phyloP scores from a whole-genome alignment of 768 basidiomycete species.

The Saitozyma podzolica region DNA sequence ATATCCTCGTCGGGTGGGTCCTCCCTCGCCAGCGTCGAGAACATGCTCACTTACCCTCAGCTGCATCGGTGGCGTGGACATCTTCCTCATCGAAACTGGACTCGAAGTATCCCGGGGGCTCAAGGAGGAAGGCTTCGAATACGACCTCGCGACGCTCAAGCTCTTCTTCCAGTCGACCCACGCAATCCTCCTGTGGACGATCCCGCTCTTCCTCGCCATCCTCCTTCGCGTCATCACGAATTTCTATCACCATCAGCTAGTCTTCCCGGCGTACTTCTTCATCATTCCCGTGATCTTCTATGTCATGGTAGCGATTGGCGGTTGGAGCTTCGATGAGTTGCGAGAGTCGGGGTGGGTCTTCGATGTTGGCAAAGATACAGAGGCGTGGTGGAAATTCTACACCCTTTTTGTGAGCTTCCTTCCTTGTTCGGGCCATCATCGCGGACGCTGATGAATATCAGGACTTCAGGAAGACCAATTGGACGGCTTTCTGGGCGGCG shows the following conservation, averaged over 20 bases:
- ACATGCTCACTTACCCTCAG: no score
- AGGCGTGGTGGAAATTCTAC: conserved; percentile 83
- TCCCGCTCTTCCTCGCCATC: conserved; percentile 74
- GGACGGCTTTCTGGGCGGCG: conserved; percentile 71
- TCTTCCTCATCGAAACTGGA: conserved; percentile 86
- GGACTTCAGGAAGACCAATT: conserved; percentile 67
- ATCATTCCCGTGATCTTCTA: conserved; percentile 83
- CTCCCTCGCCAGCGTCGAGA: no score
- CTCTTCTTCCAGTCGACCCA: conserved; percentile 67
- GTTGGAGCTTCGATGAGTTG: conserved; percentile 63
- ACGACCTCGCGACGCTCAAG: conserved; percentile 65
- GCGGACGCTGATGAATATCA: no score
- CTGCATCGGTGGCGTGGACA: conserved; percentile 93
- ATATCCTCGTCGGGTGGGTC: conserved; percentile 95
- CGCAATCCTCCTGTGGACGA: conserved; percentile 72
- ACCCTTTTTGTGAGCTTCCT: conserved; percentile 69
- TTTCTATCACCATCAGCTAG: conserved; percentile 79
- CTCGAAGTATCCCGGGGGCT: conserved; percentile 82
- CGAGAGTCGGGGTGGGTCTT: conserved; percentile 83
- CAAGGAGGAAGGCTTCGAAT: conserved; percentile 69
- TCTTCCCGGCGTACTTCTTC: conserved; percentile 68
- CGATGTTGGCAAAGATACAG: conserved; percentile 60
- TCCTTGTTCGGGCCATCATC: background rate
- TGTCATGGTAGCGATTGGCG: conserved; percentile 66
- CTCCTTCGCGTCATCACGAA: conserved; percentile 76